Base-by-base conservation (phyloP, 164 flowering plant genomes). In the Tetracentron sinense region DNA sequence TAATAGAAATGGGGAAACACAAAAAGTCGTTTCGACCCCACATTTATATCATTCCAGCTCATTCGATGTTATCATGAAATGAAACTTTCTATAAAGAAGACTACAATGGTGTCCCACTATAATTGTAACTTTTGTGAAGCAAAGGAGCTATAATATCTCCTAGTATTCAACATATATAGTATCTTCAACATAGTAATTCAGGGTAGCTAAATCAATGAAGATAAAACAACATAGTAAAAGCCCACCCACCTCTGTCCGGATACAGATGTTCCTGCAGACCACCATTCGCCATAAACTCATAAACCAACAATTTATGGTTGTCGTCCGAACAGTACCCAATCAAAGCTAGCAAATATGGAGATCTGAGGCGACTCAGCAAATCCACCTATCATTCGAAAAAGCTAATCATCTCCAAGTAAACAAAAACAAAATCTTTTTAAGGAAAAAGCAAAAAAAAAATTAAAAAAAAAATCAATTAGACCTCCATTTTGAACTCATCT, bases 401-500 rank as follows among this genome's bases (percentile, higher is more conserved):
- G 22, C 22, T 25, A 62, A 60, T 23, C 17, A 29, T 15, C 28
- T 55, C 10, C 29, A 29, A 58, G 23, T 22, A 28, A 35, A 63
- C 8, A 46, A 14, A 35, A 69, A 0, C 28, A 53, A 47, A 0
- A 46, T 12, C n/a, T n/a, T n/a, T n/a, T n/a, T n/a, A n/a, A n/a
- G n/a, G n/a, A n/a, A n/a, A 50, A 35, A 47, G 12, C 25, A 7
- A 14, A 55, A 17, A 54, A 31, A 21, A 5, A 2, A 8, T n/a
- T n/a, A 16, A 20, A n/a, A 52, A 59, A 42, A 3, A 56, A 22
- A 28, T 2, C 42, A 23, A 66, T 30, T 69, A 38, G 47, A 89
- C 97, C 97, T 94, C 98, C 75, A 86, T 83, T 75, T 78, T 78
- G 63, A 94, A 94, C 70, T 94, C 98, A 57, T 94, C 97, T 67